Base-by-base conservation (phyloP, 345 rosid species). In the Boechera stricta region DNA sequence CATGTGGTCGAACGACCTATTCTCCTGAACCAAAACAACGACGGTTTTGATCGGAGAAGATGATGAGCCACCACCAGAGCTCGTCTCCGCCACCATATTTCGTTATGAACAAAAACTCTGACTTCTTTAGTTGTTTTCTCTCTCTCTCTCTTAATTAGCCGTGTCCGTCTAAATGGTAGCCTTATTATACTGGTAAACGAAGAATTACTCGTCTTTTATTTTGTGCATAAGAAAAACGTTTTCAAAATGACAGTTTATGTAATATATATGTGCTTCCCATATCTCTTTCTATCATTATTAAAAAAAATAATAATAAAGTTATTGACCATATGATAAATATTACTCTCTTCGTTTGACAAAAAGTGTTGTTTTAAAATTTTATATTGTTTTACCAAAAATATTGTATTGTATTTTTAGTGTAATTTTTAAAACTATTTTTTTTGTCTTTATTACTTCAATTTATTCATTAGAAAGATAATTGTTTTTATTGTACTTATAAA, bases 1-100 rank as follows among this genome's bases (percentile, higher is more conserved):
- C 92, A 91, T 91, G 84, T 94, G 97, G 59, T 94, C 98, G 24
- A 94, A 94, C 0, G 97, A 94, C 41, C 98, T 85, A 73, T 94
- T 94, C 71, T 92, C 98, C 79, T 90, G 87, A 9, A 94, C 91
- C 31, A 94, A 77, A 38, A 94, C 88, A 9, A 94, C 97, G 0
- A 92, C 57, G 4, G 92, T 94, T 80, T 89, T 90, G 80, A 94
- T 89, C 58, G 98, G 97, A 49, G 72, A 81, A 47, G 79, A 10
- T 1, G 84, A 68, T 10, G 74, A 57, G 29, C 56, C 68, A 70
- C 67, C 67, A 16, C 61, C 67, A 47, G 77, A 74, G 58, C 73
- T 67, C 11, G 71, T 66, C 28, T 69, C 83, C 45, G 48, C 77
- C 52, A 77, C 81, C 85, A 83, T 83, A 11, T 56, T 58, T 59